Percentiles rank a stretch among this genome's conserved stretches.
Evolutionary conservation across 352 stramenopile genomes (phyloP).

Genomic region (Pythium phragmiticola): DNA sequence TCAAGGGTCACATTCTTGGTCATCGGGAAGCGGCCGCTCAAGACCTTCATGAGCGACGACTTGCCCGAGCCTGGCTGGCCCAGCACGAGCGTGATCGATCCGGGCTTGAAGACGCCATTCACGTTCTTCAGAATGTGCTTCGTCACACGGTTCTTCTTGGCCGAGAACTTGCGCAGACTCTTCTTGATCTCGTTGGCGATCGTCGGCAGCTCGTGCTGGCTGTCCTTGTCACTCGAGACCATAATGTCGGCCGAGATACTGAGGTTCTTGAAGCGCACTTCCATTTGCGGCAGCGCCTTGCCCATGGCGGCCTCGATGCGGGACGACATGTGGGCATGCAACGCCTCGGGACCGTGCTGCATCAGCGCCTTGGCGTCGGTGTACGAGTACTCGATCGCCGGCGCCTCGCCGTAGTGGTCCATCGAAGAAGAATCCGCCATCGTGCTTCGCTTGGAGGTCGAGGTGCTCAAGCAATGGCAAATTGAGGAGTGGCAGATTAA

Average conservation of each 20-base stretch:
- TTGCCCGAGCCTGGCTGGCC: slow-evolving; percentile 27
- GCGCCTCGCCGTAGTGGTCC: too few relatives aligned
- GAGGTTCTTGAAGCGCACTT: slow-evolving; percentile 44
- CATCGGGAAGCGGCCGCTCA: slow-evolving; percentile 50
- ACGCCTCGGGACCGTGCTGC: slow-evolving; percentile 28
- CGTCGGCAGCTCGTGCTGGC: slow-evolving; percentile 16
- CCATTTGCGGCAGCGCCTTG: slow-evolving; percentile 12
- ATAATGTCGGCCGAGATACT: slow-evolving; percentile 34
- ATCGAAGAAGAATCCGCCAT: slow-evolving; percentile 5
- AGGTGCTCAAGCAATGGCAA: slow-evolving; percentile 29
- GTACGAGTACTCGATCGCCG: too few relatives aligned
- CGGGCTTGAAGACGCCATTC: slow-evolving; percentile 30
- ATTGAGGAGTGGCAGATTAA: slow-evolving; percentile 5
- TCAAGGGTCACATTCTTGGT: slow-evolving; percentile 41
- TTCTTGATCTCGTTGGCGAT: slow-evolving; percentile 13
- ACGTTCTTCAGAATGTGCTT: slow-evolving; percentile 34
- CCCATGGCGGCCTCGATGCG: slow-evolving; percentile 31
- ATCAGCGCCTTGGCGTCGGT: slow-evolving; percentile 5
- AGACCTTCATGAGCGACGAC: slow-evolving; percentile 52
- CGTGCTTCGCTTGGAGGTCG: slow-evolving; percentile 10
- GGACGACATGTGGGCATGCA: slow-evolving; percentile 35
- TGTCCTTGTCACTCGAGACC: background rate
- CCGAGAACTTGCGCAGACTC: background rate
- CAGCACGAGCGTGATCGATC: slow-evolving; percentile 32
- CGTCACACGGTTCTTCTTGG: slow-evolving; percentile 7